These are phyloP conservation scores for Alternaria longipes DNA, from an alignment of 2,329 filamentous ascomycete species.

Conservation along the genomic window DNA sequence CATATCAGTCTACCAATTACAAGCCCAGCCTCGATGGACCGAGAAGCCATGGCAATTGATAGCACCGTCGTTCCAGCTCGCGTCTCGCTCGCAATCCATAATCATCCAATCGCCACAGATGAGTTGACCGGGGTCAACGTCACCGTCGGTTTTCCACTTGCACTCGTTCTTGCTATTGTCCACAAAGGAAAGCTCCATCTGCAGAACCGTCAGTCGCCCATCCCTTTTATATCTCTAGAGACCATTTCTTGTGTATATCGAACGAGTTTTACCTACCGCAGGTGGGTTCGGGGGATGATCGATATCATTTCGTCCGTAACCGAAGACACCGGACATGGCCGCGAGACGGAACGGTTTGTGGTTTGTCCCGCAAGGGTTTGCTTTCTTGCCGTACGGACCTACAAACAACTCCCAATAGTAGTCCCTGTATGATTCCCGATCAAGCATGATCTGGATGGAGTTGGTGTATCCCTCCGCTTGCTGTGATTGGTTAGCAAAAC, in stretches of 20 bases:
- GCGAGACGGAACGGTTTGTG: not conserved
- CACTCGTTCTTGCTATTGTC: not conserved
- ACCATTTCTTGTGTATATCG: not conserved
- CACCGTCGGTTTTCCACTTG: not conserved
- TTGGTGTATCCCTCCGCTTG: not conserved
- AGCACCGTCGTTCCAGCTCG: not conserved
- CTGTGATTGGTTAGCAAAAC: not conserved
- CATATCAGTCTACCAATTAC: not conserved
- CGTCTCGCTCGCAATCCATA: not conserved
- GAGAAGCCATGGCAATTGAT: not conserved
- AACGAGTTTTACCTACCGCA: not conserved
- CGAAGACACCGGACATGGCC: not conserved
- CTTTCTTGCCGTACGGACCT: not conserved
- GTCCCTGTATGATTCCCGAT: not conserved
- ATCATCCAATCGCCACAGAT: not conserved
- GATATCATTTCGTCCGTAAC: not conserved
- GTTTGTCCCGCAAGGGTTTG: not conserved
- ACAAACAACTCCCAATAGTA: not conserved
- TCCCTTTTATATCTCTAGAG: not conserved
- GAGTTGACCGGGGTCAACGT: not conserved
- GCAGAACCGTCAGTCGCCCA: not conserved
- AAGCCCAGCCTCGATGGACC: not conserved
- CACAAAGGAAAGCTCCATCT: not conserved
- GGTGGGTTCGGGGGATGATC: not conserved
- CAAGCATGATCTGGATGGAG: not conserved